A percentile compares a stretch with the other conserved stretches of the same genome.
Evolutionary conservation across 192 early-diverging fungal genomes (phyloP).

Genomic region (Jimgerdemannia lactiflua): DNA sequence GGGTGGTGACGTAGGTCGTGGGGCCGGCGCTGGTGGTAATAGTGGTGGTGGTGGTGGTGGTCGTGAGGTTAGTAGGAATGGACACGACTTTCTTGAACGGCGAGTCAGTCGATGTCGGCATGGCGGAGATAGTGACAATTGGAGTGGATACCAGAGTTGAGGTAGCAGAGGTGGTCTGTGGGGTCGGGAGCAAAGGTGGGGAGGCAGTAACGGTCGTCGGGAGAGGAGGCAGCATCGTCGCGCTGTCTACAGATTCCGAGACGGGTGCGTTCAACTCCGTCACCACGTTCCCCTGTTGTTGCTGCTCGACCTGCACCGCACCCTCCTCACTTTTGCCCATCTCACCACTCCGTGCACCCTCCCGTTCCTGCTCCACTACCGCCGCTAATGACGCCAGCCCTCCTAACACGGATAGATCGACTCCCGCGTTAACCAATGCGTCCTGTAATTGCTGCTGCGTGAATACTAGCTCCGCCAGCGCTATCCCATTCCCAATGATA

Average conservation of each 20-base stretch:
- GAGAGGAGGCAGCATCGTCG: slow-evolving; percentile 4
- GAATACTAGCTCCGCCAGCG: not conserved
- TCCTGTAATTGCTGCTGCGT: slow-evolving; percentile 4
- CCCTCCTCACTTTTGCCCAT: not conserved
- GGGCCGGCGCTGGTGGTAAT: not conserved
- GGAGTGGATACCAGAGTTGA: not conserved
- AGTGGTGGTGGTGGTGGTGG: not conserved
- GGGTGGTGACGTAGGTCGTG: not conserved
- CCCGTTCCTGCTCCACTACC: not conserved
- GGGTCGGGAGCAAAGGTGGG: slow-evolving; percentile 15
- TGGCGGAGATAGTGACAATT: not conserved
- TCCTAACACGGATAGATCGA: slow-evolving; percentile 14
- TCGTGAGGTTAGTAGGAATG: not conserved
- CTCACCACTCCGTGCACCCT: not conserved
- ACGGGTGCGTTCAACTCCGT: not conserved
- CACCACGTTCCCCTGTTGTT: not conserved
- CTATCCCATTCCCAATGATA: not conserved
- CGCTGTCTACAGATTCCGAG: not conserved
- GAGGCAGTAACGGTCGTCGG: slow-evolving; percentile 6
- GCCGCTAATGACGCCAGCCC: slow-evolving; percentile 4
- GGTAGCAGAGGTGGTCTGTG: slow-evolving; percentile 21
- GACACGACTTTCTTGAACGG: not conserved
- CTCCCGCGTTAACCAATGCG: slow-evolving; percentile 5
- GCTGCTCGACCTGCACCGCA: too few species aligned
- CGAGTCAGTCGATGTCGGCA: not conserved